phyloP scores from a whole-genome alignment of 176 grass and related monocot species.

The Aegilops umbellulata region DNA sequence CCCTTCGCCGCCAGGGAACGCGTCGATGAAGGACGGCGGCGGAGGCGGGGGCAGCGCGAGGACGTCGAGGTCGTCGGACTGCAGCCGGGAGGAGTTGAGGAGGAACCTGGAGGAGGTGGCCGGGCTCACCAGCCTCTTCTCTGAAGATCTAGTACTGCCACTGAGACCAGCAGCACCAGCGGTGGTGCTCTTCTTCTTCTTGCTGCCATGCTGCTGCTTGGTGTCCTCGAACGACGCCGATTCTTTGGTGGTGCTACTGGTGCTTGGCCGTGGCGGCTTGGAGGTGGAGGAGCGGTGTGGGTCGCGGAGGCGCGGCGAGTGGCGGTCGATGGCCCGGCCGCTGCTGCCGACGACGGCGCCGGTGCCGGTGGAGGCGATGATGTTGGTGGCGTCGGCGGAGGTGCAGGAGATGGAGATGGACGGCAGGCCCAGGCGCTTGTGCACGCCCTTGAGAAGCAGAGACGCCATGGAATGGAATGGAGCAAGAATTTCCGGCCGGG shows the following conservation, averaged over 20 bases:
- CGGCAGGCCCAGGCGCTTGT: slow-evolving; percentile 29
- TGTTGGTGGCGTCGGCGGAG: slow-evolving; percentile 53
- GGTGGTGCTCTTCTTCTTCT: background rate
- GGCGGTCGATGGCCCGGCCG: slow-evolving; percentile 44
- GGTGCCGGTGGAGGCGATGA: background rate
- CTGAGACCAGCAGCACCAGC: background rate
- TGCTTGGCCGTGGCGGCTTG: background rate
- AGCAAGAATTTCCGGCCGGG: background rate
- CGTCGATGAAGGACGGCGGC: slow-evolving; percentile 39
- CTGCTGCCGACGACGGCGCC: background rate
- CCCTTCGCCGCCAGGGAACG: slow-evolving; percentile 13
- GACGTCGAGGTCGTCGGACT: slow-evolving; percentile 29
- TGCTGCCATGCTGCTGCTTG: background rate
- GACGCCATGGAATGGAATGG: slow-evolving; percentile 31
- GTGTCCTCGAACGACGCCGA: background rate
- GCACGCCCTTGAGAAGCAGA: slow-evolving; percentile 56
- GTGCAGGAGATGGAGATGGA: slow-evolving; percentile 50
- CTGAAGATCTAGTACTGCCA: background rate
- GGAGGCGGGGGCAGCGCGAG: background rate
- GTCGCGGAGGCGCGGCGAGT: slow-evolving; percentile 46
- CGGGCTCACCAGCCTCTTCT: slow-evolving; percentile 40
- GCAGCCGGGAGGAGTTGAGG: slow-evolving; percentile 67
- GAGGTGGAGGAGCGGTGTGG: slow-evolving; percentile 25
- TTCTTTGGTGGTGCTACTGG: background rate
- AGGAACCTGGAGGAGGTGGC: slow-evolving; percentile 69